Evolutionary conservation across 306 rosid species (phyloP), one percentile per base, ranked within the genome.

Genomic region (Dalbergia cultrata): DNA sequence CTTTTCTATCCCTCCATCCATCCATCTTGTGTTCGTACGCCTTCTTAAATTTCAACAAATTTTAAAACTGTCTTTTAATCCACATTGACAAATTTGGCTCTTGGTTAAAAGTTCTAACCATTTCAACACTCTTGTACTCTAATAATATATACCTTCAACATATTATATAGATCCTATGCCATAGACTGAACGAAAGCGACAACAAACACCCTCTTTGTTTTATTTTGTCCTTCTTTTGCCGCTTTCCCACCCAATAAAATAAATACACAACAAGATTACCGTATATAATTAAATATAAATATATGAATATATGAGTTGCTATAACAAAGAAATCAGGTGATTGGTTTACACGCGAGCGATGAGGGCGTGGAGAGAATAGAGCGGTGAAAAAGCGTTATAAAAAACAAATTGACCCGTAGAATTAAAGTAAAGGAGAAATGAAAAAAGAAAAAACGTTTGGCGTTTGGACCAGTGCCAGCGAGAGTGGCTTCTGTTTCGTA

Each of bases 401-500:
- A 56, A 50, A 13, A 9, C 3, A 26, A 58, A 12, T 43, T 73
- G 41, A 77, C 74, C 1, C 52, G 9, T 4, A 53, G 34, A 60
- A 47, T 39, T 49, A 69, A 77, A 67, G 21, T 1, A 54, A 70
- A 26, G 16, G 41, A 52, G 49, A 0, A 45, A 18, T 1, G 2
- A 52, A 4, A 52, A 14, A 39, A 70, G 0, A 19, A 37, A 76
- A 81, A 73, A 83, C 80, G 86, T 60, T 78, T 66, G 71, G 54
- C 31, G 67, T 65, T 77, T 58, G 76, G 66, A 52, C 49, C 31
- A 33, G 41, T 79, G 78, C 85, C 85, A 87, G 81, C 83, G 33
- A 53, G 68, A 63, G 79, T 58, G 47, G 43, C 73, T 74, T 65
- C 78, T 80, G 81, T 78, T 78, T 35, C 50, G 31, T 22, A 4